Evolutionary conservation across 345 rosid species (phyloP).

Genomic region (Murraya paniculata): DNA sequence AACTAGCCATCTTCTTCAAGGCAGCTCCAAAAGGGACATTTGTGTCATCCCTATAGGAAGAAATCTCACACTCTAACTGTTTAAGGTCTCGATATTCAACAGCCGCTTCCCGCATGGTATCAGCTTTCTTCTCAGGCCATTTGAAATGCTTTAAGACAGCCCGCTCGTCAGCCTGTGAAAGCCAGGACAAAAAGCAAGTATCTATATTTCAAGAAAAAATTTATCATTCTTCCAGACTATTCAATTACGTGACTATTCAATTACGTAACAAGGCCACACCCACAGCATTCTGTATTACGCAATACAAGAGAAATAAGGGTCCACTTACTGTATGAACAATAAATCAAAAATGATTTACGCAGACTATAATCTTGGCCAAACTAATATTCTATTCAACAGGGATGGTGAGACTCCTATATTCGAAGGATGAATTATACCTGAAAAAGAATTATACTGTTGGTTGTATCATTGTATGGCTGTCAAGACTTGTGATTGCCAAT

Average conservation of each 20-base stretch:
- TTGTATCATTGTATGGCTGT: not conserved
- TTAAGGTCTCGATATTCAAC: slow-evolving; percentile 77
- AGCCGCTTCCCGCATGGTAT: slow-evolving; percentile 85
- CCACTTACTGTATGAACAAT: not conserved
- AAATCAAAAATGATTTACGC: not conserved
- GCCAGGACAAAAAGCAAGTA: not conserved
- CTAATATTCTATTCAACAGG: not conserved
- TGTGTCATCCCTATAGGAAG: slow-evolving; percentile 51
- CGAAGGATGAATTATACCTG: not conserved
- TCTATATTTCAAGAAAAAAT: not conserved
- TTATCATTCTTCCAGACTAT: not conserved
- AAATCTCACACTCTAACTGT: slow-evolving; percentile 62
- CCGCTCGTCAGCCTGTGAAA: slow-evolving; percentile 74
- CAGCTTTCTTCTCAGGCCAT: slow-evolving; percentile 95
- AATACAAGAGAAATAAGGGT: not conserved
- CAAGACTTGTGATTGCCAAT: not conserved
- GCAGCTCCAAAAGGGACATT: slow-evolving; percentile 56
- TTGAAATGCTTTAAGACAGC: slow-evolving; percentile 92
- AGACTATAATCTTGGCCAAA: not conserved
- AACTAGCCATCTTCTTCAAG: slow-evolving; percentile 70
- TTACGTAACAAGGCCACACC: not conserved
- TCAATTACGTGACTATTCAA: too few species aligned
- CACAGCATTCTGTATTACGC: not conserved
- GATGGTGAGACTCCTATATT: not conserved
- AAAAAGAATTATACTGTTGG: not conserved